These are phyloP conservation scores for Amorphotheca resinae DNA, from an alignment of 495 filamentous ascomycete species.

Conservation along the genomic window DNA sequence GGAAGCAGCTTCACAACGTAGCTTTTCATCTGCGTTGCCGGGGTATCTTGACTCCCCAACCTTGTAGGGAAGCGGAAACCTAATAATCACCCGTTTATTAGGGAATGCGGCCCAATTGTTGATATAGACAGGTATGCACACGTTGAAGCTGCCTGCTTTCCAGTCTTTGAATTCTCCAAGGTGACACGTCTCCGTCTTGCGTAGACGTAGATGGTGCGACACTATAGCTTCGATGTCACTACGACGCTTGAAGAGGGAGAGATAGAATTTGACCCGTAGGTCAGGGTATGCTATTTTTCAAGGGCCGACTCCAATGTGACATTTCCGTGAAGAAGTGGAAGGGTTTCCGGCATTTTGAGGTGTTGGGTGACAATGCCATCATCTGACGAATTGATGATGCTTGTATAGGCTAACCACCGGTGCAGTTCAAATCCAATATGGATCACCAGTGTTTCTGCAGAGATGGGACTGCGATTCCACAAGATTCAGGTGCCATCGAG, in stretches of 20 bases:
- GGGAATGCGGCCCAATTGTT: background rate
- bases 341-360: too few species aligned
- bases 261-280: constrained; percentile 6
- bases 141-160: constrained; percentile 28
- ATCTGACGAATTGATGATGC: too few species aligned
- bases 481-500: too few species aligned
- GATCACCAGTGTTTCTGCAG: too few species aligned
- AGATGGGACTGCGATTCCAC: too few species aligned
- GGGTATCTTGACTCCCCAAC: constrained; percentile 12
- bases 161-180: constrained; percentile 22
- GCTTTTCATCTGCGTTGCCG: constrained; percentile 28
- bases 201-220: constrained; percentile 19
- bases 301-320: background rate
- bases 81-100: background rate
- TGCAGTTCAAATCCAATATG: too few species aligned
- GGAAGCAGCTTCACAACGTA: constrained; percentile 21
- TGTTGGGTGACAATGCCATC: too few species aligned
- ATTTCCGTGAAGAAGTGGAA: constrained; percentile 3
- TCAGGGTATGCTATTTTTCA: constrained; percentile 2
- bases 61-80: constrained; percentile 20
- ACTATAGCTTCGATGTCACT: constrained; percentile 19
- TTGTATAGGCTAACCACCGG: too few species aligned
- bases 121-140: constrained; percentile 23
- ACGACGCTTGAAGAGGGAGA: constrained; percentile 4
- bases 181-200: constrained; percentile 13